phyloP scores from a whole-genome alignment of 345 rosid species.

The Conringia planisiliqua region DNA sequence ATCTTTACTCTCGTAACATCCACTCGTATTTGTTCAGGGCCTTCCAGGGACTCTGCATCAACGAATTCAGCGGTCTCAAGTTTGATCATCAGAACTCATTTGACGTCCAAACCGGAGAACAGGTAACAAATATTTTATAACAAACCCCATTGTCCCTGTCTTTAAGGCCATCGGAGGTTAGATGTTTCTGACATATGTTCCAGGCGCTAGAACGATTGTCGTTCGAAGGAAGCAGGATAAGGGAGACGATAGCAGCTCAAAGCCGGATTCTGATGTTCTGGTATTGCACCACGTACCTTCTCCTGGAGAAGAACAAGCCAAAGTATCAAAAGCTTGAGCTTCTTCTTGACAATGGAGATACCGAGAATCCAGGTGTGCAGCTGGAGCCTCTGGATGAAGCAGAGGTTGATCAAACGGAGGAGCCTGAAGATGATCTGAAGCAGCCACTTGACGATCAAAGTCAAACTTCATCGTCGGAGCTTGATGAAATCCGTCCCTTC shows the following conservation, averaged over 20 bases:
- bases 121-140: constrained; percentile 44
- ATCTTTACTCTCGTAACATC: background rate
- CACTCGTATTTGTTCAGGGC: constrained; percentile 60
- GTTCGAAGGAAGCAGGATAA: constrained; percentile 59
- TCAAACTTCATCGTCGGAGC: constrained; percentile 16
- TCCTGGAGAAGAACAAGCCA: constrained; percentile 81
- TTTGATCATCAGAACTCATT: constrained; percentile 77
- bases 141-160: background rate
- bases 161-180: background rate
- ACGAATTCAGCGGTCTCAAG: constrained; percentile 80
- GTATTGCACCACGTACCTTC: constrained; percentile 82
- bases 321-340: constrained; percentile 77
- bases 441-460: constrained; percentile 40
- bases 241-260: constrained; percentile 73
- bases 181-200: background rate
- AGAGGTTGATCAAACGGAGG: constrained; percentile 27
- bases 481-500: constrained; percentile 56
- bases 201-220: constrained; percentile 90
- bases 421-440: constrained; percentile 33
- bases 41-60: constrained; percentile 93
- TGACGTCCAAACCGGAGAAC: constrained; percentile 92
- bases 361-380: constrained; percentile 33
- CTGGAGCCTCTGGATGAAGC: constrained; percentile 38
- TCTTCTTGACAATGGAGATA: constrained; percentile 23
- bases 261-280: constrained; percentile 75